A percentile compares a stretch with the other conserved stretches of the same genome.
These are phyloP conservation scores for Aspergillus tamarii DNA, from an alignment of 2,329 filamentous ascomycete species.

Conservation along the genomic window DNA sequence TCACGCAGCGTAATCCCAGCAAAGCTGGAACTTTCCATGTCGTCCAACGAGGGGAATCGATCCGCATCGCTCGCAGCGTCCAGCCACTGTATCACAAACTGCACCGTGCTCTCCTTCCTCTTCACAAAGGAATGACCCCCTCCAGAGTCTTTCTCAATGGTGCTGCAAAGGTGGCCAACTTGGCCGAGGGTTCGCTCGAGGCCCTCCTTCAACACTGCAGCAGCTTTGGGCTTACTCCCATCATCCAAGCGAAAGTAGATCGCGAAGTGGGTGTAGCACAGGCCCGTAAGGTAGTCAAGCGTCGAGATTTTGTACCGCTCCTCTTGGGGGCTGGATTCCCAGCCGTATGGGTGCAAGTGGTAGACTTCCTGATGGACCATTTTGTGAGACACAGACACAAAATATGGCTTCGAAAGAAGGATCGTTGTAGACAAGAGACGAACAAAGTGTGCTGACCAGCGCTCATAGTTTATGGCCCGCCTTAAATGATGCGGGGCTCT, in stretches of 20 bases:
- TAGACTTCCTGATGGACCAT: slow-evolving; percentile 11
- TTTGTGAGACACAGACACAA: neutral
- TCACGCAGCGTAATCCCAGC: slow-evolving; percentile 36
- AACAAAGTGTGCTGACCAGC: neutral
- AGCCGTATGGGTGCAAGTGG: slow-evolving; percentile 38
- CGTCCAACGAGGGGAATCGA: slow-evolving; percentile 42
- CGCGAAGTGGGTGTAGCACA: slow-evolving; percentile 44
- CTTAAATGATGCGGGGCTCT: neutral
- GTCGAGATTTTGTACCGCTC: slow-evolving; percentile 44
- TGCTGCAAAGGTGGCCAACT: slow-evolving; percentile 42
- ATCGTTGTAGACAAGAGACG: neutral
- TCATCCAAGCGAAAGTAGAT: slow-evolving; percentile 46
- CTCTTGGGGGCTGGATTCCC: slow-evolving; percentile 42
- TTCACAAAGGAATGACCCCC: slow-evolving; percentile 45
- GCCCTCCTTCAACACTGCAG: slow-evolving; percentile 35
- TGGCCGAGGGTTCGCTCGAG: slow-evolving; percentile 45
- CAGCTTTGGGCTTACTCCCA: slow-evolving; percentile 28
- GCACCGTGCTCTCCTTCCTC: slow-evolving; percentile 37
- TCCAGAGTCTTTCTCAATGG: slow-evolving; percentile 43
- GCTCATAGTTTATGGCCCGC: neutral
- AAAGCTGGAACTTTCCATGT: slow-evolving; percentile 44
- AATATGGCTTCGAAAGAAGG: neutral
- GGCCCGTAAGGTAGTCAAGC: slow-evolving; percentile 39
- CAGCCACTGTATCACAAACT: slow-evolving; percentile 43
- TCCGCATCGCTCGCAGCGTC: slow-evolving; percentile 35